Conservation (phyloP, 108 stramenopile species). For the Aurantiochytrium sp. region DNA sequence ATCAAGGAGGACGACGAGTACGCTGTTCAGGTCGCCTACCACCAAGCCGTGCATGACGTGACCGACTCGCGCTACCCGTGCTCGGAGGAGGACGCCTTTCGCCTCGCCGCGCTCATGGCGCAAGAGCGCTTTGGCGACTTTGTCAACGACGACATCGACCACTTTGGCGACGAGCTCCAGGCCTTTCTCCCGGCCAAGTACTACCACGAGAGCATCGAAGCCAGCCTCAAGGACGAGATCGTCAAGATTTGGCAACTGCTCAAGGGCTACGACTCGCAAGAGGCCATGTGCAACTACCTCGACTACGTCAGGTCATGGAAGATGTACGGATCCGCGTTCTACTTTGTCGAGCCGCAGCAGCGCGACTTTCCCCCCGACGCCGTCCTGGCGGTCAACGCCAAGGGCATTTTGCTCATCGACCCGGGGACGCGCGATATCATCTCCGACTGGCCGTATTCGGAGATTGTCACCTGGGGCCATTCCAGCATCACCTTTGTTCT, state of each 20-base stretch:
- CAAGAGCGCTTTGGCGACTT: constrained; percentile 12
- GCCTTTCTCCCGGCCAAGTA: constrained; percentile 31
- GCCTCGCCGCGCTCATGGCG: constrained; percentile 40
- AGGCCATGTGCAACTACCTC: constrained; percentile 29
- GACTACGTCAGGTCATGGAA: constrained; percentile 39
- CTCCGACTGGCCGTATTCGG: constrained; percentile 37
- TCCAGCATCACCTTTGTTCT: constrained; percentile 43
- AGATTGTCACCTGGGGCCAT: constrained; percentile 55
- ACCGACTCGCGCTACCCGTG: constrained; percentile 46
- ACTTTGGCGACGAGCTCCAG: neutral
- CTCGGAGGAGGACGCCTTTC: constrained; percentile 30
- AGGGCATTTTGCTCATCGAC: constrained; percentile 47
- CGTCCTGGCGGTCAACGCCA: constrained; percentile 45
- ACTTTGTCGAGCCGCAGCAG: constrained; percentile 40
- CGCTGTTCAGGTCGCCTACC: constrained; percentile 37
- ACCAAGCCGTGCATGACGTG: constrained; percentile 46
- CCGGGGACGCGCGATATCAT: constrained; percentile 39
- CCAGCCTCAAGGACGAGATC: constrained; percentile 31
- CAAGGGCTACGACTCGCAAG: constrained; percentile 32
- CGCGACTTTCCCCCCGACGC: constrained; percentile 38
- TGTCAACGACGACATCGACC: neutral
- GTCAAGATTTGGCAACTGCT: constrained; percentile 38
- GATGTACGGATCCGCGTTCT: constrained; percentile 49
- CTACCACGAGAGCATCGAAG: constrained; percentile 3
- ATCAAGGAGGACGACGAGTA: constrained; percentile 21